phyloP scores from a whole-genome alignment of 495 filamentous ascomycete species.

The Pyronema domesticum region DNA sequence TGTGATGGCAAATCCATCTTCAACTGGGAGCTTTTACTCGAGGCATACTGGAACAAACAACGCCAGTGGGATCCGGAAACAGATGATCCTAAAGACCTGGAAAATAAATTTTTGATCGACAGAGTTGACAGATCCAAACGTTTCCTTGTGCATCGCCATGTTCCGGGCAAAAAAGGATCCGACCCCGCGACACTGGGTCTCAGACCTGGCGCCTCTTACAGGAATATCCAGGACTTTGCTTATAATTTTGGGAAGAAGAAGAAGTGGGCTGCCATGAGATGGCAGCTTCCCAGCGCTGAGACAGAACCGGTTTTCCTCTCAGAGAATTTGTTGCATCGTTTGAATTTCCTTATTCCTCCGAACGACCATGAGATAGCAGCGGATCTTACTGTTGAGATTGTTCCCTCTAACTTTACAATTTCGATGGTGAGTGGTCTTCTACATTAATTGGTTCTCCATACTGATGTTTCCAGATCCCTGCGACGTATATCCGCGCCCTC shows the following conservation, averaged over 20 bases:
- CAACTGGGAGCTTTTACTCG: slow-evolving; percentile 34
- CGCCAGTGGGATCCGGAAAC: no score
- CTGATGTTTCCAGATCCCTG: slow-evolving; percentile 39
- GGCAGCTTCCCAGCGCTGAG: slow-evolving; percentile 13
- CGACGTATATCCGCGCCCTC: slow-evolving; percentile 43
- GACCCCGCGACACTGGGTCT: slow-evolving; percentile 38
- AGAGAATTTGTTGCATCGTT: slow-evolving; percentile 50
- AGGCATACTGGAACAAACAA: slow-evolving; percentile 26
- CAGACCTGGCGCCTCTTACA: slow-evolving; percentile 34
- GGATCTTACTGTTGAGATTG: slow-evolving; percentile 30
- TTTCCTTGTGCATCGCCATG: slow-evolving; percentile 29
- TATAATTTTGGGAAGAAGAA: slow-evolving; percentile 17
- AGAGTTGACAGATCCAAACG: slow-evolving; percentile 51
- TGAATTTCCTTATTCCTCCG: slow-evolving; percentile 59
- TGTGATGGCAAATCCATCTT: slow-evolving; percentile 31
- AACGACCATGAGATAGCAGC: slow-evolving; percentile 34
- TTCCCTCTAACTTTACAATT: slow-evolving; percentile 47
- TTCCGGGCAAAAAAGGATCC: slow-evolving; percentile 29
- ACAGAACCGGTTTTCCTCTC: slow-evolving; percentile 62
- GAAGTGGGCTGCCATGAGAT: slow-evolving; percentile 16
- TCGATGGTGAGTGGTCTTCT: slow-evolving; percentile 44
- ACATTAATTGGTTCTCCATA: not conserved
- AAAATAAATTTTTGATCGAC: slow-evolving; percentile 54
- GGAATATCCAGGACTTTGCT: slow-evolving; percentile 48
- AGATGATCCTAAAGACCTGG: slow-evolving; percentile 37